Evolutionary conservation across 225 moss, liverwort and hornwort genomes (phyloP).

Genomic region (Marchantia paleacea): DNA sequence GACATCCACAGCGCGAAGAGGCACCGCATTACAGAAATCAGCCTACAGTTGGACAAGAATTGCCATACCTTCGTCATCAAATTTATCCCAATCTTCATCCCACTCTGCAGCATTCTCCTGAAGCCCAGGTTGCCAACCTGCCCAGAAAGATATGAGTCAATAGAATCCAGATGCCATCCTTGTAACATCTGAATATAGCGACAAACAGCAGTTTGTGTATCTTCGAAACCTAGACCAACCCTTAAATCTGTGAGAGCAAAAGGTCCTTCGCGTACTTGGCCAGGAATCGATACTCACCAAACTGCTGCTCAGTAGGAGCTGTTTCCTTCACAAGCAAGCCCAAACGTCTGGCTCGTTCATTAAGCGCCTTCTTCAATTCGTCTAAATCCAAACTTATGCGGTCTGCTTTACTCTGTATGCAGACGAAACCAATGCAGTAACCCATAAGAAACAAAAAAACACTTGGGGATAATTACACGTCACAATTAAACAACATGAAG

Average conservation of each 20-base stretch:
- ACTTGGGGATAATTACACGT: neutral
- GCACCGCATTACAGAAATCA: neutral
- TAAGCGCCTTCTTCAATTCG: constrained; percentile 82
- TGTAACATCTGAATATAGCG: neutral
- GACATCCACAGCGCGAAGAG: neutral
- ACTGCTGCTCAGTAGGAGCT: constrained; percentile 72
- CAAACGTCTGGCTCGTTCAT: constrained; percentile 70
- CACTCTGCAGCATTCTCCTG: constrained; percentile 83
- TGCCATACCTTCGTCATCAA: constrained; percentile 74
- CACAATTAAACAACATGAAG: neutral
- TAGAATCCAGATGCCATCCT: constrained; percentile 4
- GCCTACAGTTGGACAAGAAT: too few species aligned
- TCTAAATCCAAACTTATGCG: constrained; percentile 78
- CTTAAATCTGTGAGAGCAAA: neutral
- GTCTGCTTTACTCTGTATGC: constrained; percentile 70
- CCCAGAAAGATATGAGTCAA: constrained; percentile 11
- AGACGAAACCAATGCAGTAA: neutral
- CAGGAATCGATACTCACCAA: constrained; percentile 51
- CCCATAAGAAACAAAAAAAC: neutral
- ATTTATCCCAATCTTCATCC: constrained; percentile 94
- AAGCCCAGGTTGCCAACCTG: constrained; percentile 86
- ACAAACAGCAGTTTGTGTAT: neutral
- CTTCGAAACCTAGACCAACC: neutral
- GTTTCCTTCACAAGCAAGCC: constrained; percentile 74
- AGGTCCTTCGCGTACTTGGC: neutral